These are phyloP conservation scores for Cryphonectria nitschkei DNA, from an alignment of 2,329 filamentous ascomycete species.

Conservation along the genomic window DNA sequence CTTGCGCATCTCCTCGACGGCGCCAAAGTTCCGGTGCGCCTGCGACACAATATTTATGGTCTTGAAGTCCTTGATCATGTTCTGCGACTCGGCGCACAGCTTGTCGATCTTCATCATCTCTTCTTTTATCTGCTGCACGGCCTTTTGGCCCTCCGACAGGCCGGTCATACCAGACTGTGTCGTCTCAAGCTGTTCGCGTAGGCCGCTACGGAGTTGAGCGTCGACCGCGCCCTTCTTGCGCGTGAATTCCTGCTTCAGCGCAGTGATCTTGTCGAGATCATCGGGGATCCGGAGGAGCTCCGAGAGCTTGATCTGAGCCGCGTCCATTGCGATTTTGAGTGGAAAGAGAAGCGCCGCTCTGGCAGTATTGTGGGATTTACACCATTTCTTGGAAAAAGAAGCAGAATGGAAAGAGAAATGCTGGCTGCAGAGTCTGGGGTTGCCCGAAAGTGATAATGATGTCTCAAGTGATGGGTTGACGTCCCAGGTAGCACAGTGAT, in stretches of 20 bases:
- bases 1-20: slow-evolving; percentile 89
- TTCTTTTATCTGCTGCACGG: slow-evolving; percentile 90
- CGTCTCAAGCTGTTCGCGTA: slow-evolving; percentile 90
- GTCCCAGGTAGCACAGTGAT: slow-evolving; percentile 13
- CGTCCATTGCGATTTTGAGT: slow-evolving; percentile 56
- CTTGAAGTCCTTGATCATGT: slow-evolving; percentile 95
- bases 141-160: slow-evolving; percentile 87
- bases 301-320: slow-evolving; percentile 77
- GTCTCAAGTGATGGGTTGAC: slow-evolving; percentile 15
- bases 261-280: slow-evolving; percentile 93
- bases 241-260: slow-evolving; percentile 87
- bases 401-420: not conserved
- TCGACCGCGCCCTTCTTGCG: slow-evolving; percentile 94
- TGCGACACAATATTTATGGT: slow-evolving; percentile 91
- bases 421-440: not conserved
- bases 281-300: slow-evolving; percentile 95
- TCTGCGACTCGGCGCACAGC: slow-evolving; percentile 94
- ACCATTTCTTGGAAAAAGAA: slow-evolving; percentile 21
- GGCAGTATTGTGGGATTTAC: slow-evolving; percentile 21
- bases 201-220: slow-evolving; percentile 82
- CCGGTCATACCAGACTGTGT: slow-evolving; percentile 92
- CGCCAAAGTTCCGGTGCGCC: slow-evolving; percentile 94
- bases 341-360: slow-evolving; percentile 9
- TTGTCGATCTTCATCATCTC: slow-evolving; percentile 99
- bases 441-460: not conserved